Evolutionary conservation across 2,329 filamentous ascomycete species (phyloP), one percentile per base, ranked within the genome.

Genomic region (Curvularia verruculosa): DNA sequence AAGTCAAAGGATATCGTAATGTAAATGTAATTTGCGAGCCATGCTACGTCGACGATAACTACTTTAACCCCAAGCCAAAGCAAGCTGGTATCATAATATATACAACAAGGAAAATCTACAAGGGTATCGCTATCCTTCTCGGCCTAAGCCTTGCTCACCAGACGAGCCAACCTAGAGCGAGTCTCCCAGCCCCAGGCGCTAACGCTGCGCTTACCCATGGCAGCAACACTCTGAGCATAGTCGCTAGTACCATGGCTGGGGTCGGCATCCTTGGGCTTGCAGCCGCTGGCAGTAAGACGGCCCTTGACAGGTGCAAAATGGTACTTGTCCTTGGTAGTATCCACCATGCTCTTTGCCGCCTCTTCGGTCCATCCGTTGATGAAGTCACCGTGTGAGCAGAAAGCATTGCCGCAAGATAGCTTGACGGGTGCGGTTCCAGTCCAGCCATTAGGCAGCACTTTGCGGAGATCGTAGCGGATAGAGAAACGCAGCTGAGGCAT

Each of bases 401-500:
- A 81, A 0, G 76, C 75, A n/a, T 66, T 45, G 5, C 72, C 72
- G 54, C 75, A 80, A 0, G 80, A 73, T 0, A 81, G 73, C 69
- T 80, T 75, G 21, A 82, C 61, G 0, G 80, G 81, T 1, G 80
- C 75, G 0, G 68, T 70, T 40, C 80, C 80, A 34, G 58, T 72
- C 80, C 80, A 82, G 19, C 80, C 80, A 41, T 77, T 69, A 3
- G 80, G 78, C 3, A 82, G 63, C 1, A 68, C 69, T 44, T 76
- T 77, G 53, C 79, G 76, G 5, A 80, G 66, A 54, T 82, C 80
- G 65, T 81, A 82, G 39, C 80, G 78, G 57, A 81, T 78, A 41
- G 75, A 78, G 71, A 82, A 81, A 47, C 80, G 77, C 7, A 82
- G 75, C 63, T 80, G 79, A 3, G 80, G 78, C 72, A 82, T 82